phyloP scores from a whole-genome alignment of 208 protist genomes.

The Angomonas deanei region DNA sequence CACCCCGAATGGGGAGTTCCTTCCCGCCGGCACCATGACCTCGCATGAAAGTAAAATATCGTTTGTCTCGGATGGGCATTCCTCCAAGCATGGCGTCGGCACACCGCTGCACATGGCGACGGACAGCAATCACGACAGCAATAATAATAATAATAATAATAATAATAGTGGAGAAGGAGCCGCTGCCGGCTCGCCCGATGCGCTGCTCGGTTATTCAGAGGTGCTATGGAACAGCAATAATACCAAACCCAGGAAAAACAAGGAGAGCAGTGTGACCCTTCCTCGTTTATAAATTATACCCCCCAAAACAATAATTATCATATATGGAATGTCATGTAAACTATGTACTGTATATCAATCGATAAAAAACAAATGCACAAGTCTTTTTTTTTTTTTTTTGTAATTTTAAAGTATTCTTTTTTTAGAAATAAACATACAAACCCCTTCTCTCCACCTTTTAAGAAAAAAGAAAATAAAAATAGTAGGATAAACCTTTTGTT shows the following conservation, averaged over 20 bases:
- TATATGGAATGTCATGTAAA: background rate
- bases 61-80: too few species aligned
- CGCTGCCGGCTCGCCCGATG: too few species aligned
- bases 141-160: too few species aligned
- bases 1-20: background rate
- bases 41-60: too few species aligned
- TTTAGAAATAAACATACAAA: background rate
- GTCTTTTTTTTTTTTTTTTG: slow-evolving; percentile 4
- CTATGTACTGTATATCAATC: too few species aligned
- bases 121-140: too few species aligned
- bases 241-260: background rate
- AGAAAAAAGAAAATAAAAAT: slow-evolving; percentile 1
- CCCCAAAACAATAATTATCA: background rate
- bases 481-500: background rate
- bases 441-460: too few species aligned
- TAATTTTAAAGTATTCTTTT: background rate
- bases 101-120: too few species aligned
- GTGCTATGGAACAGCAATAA: slow-evolving; percentile 17
- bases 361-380: too few species aligned
- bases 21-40: background rate
- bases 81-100: too few species aligned
- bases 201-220: slow-evolving; percentile 19
- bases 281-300: background rate
- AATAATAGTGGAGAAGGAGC: too few species aligned
- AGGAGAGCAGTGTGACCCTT: background rate